Evolutionary conservation across 345 rosid species (phyloP).

Genomic region (Eucalyptus pumila): DNA sequence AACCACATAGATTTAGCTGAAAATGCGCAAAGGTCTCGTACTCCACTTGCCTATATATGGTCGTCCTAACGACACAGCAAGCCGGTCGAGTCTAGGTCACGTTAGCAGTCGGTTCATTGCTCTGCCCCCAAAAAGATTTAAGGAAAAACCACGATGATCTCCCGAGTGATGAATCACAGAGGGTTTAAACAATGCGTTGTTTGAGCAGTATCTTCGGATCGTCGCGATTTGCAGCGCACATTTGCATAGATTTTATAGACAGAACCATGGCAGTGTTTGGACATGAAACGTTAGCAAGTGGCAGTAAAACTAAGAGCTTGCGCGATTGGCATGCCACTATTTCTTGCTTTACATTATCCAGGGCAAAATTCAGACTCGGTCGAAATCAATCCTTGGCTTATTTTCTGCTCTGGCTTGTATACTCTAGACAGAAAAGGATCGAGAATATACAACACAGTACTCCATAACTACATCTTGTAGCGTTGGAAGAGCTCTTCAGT

Average conservation of each 20-base stretch:
- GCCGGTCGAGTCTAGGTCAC: background rate
- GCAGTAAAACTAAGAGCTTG: background rate
- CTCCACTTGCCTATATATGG: background rate
- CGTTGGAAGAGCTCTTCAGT: constrained; percentile 66
- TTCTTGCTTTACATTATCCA: background rate
- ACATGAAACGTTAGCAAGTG: background rate
- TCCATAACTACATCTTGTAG: constrained; percentile 12
- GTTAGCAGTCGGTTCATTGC: background rate
- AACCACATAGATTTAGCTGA: background rate
- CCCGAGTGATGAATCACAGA: background rate
- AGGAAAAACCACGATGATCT: background rate
- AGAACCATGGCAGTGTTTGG: background rate
- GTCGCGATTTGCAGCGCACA: background rate
- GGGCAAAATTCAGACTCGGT: background rate
- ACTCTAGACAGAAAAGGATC: background rate
- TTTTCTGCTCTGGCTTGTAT: background rate
- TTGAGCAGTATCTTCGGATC: background rate
- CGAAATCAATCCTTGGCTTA: background rate
- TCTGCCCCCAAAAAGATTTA: background rate
- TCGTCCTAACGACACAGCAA: background rate
- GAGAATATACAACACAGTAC: background rate
- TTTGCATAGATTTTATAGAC: background rate
- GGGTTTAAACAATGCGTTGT: background rate
- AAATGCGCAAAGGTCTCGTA: background rate
- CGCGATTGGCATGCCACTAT: background rate